Evolutionary conservation across 2,329 filamentous ascomycete genomes (phyloP), one percentile per base, ranked within the genome.

Genomic region (Coniochaeta sp.): DNA sequence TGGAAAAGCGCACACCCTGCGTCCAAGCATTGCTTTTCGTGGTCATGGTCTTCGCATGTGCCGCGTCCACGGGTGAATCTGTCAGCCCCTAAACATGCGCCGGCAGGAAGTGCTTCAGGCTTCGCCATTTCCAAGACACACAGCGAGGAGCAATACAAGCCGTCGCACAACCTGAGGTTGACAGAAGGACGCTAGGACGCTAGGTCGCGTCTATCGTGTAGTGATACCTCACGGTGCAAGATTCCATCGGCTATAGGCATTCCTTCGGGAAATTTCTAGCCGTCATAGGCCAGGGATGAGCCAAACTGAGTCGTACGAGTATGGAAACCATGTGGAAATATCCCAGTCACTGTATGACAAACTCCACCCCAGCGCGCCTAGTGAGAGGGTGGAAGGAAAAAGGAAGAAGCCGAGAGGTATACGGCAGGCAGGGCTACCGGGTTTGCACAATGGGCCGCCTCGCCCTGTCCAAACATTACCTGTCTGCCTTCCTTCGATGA

Each of bases 201-300:
- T 58, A 58, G 61, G 63, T 60, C 58, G 62, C 59, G 55, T 63
- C 57, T 60, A 58, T 61, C 61, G 62, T 50, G 63, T 57, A 59
- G 68, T 67, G 64, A 60, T 62, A 67, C 67, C n/a, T 22, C 31
- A 38, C 63, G 64, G 59, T 62, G 63, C 66, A 64, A 66, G 59
- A 59, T 58, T 43, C 61, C 56, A 62, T 58, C 71, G 71, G 71
- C 64, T 72, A 68, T 71, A 64, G 69, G 70, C 72, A 70, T 69
- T 65, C 71, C 71, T 68, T 70, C 70, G 70, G 72, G 70, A 63
- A 60, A 55, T 64, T 63, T 63, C 58, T 62, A 61, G 55, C 67
- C 66, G 28, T 68, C 66, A 67, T 67, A 65, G 67, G 65, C 63
- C 68, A 66, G 68, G 65, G 66, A 68, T 64, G 65, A 64, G 64